Percentiles rank a stretch among this genome's conserved stretches.
These are phyloP conservation scores for Entrophospora sp. DNA, from an alignment of 192 early-diverging fungal genomes.

Conservation along the genomic window DNA sequence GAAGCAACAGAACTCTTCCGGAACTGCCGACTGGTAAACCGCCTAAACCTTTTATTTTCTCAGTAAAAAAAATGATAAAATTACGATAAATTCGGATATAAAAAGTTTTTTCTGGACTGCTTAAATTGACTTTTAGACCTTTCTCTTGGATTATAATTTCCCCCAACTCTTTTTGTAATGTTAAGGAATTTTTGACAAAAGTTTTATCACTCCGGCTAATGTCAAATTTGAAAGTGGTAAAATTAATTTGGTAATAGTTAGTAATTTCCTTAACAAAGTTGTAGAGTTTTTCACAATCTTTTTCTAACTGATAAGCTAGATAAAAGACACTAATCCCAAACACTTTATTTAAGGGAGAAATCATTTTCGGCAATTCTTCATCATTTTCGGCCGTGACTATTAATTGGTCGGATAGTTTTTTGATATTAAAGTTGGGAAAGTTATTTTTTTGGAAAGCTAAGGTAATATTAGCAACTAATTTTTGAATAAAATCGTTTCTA, in stretches of 20 bases:
- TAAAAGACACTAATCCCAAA: slow-evolving; percentile 6
- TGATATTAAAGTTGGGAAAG: background rate
- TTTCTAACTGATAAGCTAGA: slow-evolving; percentile 10
- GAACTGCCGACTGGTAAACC: slow-evolving; percentile 1
- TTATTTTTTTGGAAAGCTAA: slow-evolving; percentile 1
- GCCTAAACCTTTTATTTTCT: slow-evolving; percentile 5
- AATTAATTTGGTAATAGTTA: slow-evolving; percentile 9
- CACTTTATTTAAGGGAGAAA: slow-evolving; percentile 1
- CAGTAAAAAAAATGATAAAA: slow-evolving; percentile 8
- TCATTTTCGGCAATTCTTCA: slow-evolving; percentile 4
- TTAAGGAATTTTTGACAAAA: slow-evolving; percentile 9
- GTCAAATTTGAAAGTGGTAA: slow-evolving; percentile 10
- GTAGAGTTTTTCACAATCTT: slow-evolving; percentile 6
- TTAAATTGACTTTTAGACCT: slow-evolving; percentile 10
- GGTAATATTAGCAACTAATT: slow-evolving; percentile 4
- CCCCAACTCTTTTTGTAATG: slow-evolving; percentile 8
- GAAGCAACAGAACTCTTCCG: slow-evolving; percentile 1
- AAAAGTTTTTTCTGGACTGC: slow-evolving; percentile 8
- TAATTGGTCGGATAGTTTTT: slow-evolving; percentile 7
- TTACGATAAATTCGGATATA: slow-evolving; percentile 8
- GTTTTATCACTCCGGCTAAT: slow-evolving; percentile 9
- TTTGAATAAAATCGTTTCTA: slow-evolving; percentile 4
- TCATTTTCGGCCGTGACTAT: slow-evolving; percentile 3
- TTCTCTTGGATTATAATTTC: background rate
- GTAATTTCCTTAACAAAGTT: slow-evolving; percentile 2